Evolutionary conservation across 2,329 filamentous ascomycete genomes (phyloP).

Genomic region (Lecanicillium sp.): DNA sequence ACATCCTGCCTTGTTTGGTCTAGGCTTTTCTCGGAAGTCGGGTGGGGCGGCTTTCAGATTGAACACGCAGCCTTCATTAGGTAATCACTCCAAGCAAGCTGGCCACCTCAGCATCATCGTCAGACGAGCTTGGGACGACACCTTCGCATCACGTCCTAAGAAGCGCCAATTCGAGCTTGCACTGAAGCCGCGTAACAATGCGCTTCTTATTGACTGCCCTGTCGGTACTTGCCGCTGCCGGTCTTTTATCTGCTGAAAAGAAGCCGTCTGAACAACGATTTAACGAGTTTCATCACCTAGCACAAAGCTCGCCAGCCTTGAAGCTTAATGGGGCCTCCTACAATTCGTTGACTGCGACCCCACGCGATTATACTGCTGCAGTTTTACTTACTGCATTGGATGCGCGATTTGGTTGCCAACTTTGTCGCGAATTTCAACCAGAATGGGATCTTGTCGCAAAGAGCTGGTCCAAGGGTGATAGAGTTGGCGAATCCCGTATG

Average conservation of each 20-base stretch:
- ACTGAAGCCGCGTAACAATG: conserved; percentile 44
- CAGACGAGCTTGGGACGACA: no score
- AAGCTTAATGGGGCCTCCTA: conserved; percentile 74
- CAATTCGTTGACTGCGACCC: conserved; percentile 62
- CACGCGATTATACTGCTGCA: conserved; percentile 75
- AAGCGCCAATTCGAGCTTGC: conserved; percentile 8
- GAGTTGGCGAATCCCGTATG: conserved; percentile 60
- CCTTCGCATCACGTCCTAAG: no score
- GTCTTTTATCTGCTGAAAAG: conserved; percentile 54
- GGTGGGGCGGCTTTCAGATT: no score
- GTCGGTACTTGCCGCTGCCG: conserved; percentile 52
- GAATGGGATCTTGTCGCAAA: conserved; percentile 84
- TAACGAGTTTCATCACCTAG: conserved; percentile 59
- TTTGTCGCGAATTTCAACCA: conserved; percentile 86
- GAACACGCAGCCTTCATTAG: conserved; percentile 1
- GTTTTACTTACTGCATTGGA: conserved; percentile 85
- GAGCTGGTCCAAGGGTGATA: conserved; percentile 83
- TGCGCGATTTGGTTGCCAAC: conserved; percentile 69
- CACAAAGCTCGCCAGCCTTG: conserved; percentile 56
- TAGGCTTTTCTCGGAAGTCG: background rate
- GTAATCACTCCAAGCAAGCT: conserved; percentile 6
- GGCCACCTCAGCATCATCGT: conserved; percentile 7
- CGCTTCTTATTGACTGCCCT: conserved; percentile 57
- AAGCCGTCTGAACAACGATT: conserved; percentile 60
- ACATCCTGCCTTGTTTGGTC: conserved; percentile 3